Evolutionary conservation across 139 green algal genomes (phyloP).

Genomic region (Mychonastes homosphaera): DNA sequence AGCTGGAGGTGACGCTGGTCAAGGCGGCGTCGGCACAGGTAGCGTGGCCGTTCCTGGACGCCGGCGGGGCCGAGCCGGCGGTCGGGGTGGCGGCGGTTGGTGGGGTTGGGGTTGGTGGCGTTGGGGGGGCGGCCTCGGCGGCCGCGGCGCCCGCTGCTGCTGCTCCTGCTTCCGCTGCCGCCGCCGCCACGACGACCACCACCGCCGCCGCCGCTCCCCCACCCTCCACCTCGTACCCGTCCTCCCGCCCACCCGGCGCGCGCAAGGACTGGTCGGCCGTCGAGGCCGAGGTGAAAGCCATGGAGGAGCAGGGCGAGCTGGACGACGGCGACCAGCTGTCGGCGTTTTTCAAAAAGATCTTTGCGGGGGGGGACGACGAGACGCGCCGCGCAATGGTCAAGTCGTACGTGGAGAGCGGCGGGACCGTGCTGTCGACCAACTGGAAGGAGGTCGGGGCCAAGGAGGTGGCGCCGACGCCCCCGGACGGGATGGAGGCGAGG

Average conservation of each 20-base stretch:
- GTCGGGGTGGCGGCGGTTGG: too few relatives aligned
- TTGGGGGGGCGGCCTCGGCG: too few relatives aligned
- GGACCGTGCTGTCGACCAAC: constrained; percentile 92
- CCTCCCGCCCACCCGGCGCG: constrained; percentile 30
- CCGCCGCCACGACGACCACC: not conserved
- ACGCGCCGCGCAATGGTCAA: constrained; percentile 94
- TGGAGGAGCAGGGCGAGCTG: constrained; percentile 50
- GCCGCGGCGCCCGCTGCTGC: too few relatives aligned
- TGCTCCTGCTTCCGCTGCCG: too few relatives aligned
- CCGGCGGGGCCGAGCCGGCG: constrained; percentile 13
- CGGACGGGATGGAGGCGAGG: too few relatives aligned
- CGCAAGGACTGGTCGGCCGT: constrained; percentile 67
- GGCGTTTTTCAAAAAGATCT: constrained; percentile 58
- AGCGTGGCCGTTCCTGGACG: constrained; percentile 55
- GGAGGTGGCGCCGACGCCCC: too few relatives aligned
- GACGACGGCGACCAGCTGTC: constrained; percentile 41
- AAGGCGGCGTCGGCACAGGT: constrained; percentile 43
- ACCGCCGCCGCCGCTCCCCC: not conserved
- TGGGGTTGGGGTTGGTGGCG: too few relatives aligned
- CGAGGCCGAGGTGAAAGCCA: constrained; percentile 29
- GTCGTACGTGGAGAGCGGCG: constrained; percentile 72
- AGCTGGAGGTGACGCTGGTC: constrained; percentile 64
- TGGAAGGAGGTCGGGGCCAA: constrained; percentile 86
- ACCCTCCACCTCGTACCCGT: constrained; percentile 31
- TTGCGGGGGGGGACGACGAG: constrained; percentile 31